Conservation (phyloP, 176 grass and related monocot genomes). For the Avena eriantha region DNA sequence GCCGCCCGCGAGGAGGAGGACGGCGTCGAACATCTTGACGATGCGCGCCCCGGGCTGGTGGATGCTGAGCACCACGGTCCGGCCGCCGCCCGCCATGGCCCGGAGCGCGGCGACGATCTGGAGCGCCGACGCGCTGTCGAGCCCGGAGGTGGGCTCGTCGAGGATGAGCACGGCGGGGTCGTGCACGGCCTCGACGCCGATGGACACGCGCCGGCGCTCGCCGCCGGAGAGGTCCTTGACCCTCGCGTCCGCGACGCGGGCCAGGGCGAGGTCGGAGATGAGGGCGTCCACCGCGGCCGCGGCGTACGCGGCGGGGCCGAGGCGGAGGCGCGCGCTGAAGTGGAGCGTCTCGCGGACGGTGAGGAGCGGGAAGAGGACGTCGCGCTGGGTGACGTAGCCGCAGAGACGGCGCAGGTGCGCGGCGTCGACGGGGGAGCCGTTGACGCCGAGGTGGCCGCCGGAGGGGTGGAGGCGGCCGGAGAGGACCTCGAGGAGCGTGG, state of each 20-base stretch:
- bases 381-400: slow-evolving; percentile 70
- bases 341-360: slow-evolving; percentile 72
- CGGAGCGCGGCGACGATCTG: slow-evolving; percentile 67
- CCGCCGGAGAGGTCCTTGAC: slow-evolving; percentile 74
- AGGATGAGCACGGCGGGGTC: slow-evolving; percentile 68
- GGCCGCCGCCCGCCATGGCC: slow-evolving; percentile 50
- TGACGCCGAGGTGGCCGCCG: slow-evolving; percentile 42
- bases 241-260: slow-evolving; percentile 50
- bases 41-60: slow-evolving; percentile 77
- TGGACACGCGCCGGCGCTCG: slow-evolving; percentile 74
- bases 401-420: slow-evolving; percentile 55
- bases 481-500: slow-evolving; percentile 73
- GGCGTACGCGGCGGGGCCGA: slow-evolving; percentile 41
- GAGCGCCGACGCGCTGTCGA: slow-evolving; percentile 74
- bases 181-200: slow-evolving; percentile 72
- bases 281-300: slow-evolving; percentile 54
- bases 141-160: slow-evolving; percentile 83
- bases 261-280: slow-evolving; percentile 56
- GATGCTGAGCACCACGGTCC: slow-evolving; percentile 76
- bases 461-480: slow-evolving; percentile 50
- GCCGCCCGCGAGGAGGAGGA: slow-evolving; percentile 71
- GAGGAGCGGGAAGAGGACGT: slow-evolving; percentile 73
- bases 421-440: slow-evolving; percentile 43
- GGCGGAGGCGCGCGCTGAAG: slow-evolving; percentile 68
- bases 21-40: slow-evolving; percentile 64